A percentile compares a stretch with the other conserved stretches of the same genome.
Conservation (phyloP, 495 filamentous ascomycete genomes). For the Penicillium argentinense region DNA sequence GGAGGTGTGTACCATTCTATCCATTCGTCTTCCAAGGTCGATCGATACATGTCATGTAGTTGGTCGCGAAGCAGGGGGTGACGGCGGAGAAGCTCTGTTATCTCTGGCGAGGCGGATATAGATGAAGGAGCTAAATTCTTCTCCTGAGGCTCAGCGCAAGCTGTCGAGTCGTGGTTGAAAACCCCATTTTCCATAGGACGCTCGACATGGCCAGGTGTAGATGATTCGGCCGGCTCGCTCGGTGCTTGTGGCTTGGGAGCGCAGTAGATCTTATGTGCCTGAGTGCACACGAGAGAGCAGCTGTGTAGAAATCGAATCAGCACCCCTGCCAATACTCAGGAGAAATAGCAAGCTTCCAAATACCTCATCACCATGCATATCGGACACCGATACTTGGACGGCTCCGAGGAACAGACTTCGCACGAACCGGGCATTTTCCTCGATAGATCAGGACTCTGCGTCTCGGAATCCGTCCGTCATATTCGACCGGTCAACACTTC, state of each 20-base stretch:
- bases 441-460: conserved; percentile 3
- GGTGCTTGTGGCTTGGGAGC: conserved; percentile 38
- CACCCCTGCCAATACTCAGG: neutral
- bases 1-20: conserved; percentile 28
- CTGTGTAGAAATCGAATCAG: conserved; percentile 36
- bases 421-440: conserved; percentile 43
- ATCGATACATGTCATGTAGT: conserved; percentile 52
- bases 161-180: neutral
- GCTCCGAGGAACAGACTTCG: conserved; percentile 57
- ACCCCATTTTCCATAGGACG: conserved; percentile 12
- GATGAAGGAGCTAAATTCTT: conserved; percentile 12
- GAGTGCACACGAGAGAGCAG: conserved; percentile 69
- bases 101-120: conserved; percentile 38
- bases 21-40: conserved; percentile 50
- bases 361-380: conserved; percentile 64
- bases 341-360: neutral
- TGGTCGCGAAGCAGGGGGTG: conserved; percentile 52
- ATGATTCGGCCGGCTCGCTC: conserved; percentile 19
- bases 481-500: conserved; percentile 1
- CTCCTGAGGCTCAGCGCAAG: neutral
- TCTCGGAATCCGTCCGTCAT: conserved; percentile 8
- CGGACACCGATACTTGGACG: conserved; percentile 65
- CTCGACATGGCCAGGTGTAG: neutral
- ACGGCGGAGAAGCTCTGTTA: conserved; percentile 50
- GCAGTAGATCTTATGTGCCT: conserved; percentile 58